Base-by-base conservation (phyloP, 805 yeast species). In the Metschnikowia bowlesiae region DNA sequence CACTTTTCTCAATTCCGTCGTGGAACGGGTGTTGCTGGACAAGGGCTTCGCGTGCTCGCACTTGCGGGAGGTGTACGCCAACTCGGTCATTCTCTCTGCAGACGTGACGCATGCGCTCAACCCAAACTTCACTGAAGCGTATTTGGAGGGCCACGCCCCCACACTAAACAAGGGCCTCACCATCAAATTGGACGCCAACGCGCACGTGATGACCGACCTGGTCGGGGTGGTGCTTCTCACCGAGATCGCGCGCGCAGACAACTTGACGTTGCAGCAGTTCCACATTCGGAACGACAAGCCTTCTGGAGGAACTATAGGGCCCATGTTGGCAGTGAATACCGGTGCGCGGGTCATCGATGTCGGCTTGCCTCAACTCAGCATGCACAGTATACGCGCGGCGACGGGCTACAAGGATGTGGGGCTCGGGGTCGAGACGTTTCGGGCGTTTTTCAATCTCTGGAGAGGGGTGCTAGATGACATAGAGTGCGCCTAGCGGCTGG, bases 301-400 rank as follows among this genome's bases (percentile, higher is more conserved):
- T 16, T 67, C 73, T 2, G 78, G 78, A 3, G 68, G 74, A 9
- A 73, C 78, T 10, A 73, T 73, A 44, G 78, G 78, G 1, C 77
- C 78, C 1, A 64, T 65, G 45, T 55, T 73, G 55, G 68, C 74
- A 2, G 56, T 58, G 13, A 69, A 59, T 11, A 66, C 69, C 1
- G 75, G 75, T 2, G 67, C 70, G 5, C 55, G 71, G 35, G 69
- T 70, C 9, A 60, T 73, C 11, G 78, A 73, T 53, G 70, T 73
- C 10, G 78, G 78, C 0, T 53, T 73, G 40, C 70, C 77, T 0
- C 72, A 70, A n/a, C 58, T 73, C 18, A 62, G 73, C 36, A 73
- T 73, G 78, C 78, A 73, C 52, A 65, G 71, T 30, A 69, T 72
- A 22, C 57, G 78, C 35, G 69, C 71, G 8, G 57, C 65, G 22